Percentiles rank a stretch among this genome's conserved stretches.
phyloP scores from a whole-genome alignment of 116 monocot genomes.

The Thalassia testudinum region DNA sequence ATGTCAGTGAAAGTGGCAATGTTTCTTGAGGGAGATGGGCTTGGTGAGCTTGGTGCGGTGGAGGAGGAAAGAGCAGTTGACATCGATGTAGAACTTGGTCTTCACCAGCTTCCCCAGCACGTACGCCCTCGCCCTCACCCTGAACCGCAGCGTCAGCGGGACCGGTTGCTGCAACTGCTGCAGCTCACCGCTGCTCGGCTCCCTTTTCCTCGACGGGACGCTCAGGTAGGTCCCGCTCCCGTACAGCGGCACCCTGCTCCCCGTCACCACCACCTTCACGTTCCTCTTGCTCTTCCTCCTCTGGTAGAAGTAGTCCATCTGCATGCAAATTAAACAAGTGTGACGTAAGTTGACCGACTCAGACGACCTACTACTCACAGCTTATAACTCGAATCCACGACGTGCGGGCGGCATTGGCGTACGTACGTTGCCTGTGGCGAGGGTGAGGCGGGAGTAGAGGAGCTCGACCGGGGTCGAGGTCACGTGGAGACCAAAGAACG shows the following conservation, averaged over 20 bases:
- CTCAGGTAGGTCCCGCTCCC: slow-evolving; percentile 31
- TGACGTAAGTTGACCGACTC: not conserved
- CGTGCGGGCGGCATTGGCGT: too few relatives aligned
- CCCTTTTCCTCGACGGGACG: too few relatives aligned
- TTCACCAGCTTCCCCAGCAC: slow-evolving; percentile 53
- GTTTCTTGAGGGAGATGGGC: slow-evolving; percentile 22
- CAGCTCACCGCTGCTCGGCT: not conserved
- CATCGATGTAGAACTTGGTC: slow-evolving; percentile 33
- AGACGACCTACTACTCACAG: not conserved
- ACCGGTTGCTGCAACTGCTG: slow-evolving; percentile 5
- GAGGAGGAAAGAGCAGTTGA: slow-evolving; percentile 21
- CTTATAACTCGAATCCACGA: too few relatives aligned
- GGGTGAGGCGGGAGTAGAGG: slow-evolving; percentile 32
- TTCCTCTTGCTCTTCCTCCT: slow-evolving; percentile 49
- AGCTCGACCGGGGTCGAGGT: slow-evolving; percentile 25
- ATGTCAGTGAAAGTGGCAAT: not conserved
- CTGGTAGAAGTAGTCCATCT: slow-evolving; percentile 60
- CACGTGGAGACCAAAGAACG: slow-evolving; percentile 64
- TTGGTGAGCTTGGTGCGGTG: slow-evolving; percentile 24
- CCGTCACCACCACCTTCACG: slow-evolving; percentile 31
- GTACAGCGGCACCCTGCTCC: slow-evolving; percentile 41
- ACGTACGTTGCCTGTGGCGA: slow-evolving; percentile 39
- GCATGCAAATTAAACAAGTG: not conserved
- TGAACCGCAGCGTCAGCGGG: slow-evolving; percentile 23
- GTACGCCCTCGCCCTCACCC: slow-evolving; percentile 36